Evolutionary conservation across 345 rosid genomes (phyloP).

Genomic region (Populus tremula): DNA sequence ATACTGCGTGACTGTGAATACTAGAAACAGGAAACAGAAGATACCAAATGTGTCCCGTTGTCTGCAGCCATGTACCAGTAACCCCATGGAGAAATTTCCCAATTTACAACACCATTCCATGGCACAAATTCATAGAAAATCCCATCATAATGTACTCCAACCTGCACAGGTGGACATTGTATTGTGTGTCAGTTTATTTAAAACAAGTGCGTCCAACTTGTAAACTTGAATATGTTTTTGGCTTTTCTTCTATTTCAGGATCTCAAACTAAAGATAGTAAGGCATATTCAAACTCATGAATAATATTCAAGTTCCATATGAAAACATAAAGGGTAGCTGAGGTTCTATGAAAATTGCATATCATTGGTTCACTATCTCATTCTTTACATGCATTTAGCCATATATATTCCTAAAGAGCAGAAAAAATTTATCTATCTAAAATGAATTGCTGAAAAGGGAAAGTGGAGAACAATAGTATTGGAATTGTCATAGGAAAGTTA

Average conservation of each 20-base stretch:
- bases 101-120: constrained; percentile 70
- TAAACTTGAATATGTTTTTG: background rate
- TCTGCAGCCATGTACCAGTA: constrained; percentile 75
- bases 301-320: background rate
- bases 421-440: background rate
- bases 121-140: constrained; percentile 85
- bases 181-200: background rate
- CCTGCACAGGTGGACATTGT: constrained; percentile 40
- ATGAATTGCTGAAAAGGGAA: background rate
- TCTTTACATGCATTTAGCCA: no score
- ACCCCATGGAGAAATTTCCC: constrained; percentile 89
- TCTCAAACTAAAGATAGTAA: background rate
- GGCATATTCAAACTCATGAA: background rate
- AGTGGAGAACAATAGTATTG: background rate
- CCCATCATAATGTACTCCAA: constrained; percentile 89
- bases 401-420: background rate
- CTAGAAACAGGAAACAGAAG: background rate
- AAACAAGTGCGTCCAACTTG: background rate
- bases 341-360: no score
- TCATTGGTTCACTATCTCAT: no score
- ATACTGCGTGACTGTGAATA: background rate
- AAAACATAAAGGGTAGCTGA: background rate
- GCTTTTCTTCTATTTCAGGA: background rate
- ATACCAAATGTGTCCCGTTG: constrained; percentile 69
- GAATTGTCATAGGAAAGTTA: constrained; percentile 26